phyloP scores from a whole-genome alignment of 2,329 filamentous ascomycete species.

The Thelonectria blattea region DNA sequence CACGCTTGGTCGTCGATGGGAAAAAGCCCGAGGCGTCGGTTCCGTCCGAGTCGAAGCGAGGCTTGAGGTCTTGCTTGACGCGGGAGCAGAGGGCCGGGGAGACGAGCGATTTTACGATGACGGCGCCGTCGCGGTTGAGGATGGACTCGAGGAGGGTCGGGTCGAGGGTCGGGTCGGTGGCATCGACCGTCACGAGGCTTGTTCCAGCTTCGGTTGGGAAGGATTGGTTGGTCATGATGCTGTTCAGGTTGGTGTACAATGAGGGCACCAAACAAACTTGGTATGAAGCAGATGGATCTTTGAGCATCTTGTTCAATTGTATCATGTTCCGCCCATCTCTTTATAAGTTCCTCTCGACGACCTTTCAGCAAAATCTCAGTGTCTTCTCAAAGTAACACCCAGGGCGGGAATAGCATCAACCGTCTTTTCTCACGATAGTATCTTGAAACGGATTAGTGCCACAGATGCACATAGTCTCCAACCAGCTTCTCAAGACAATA shows the following conservation, averaged over 20 bases:
- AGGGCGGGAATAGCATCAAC: neutral
- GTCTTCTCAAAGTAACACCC: neutral
- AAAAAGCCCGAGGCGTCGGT: conserved; percentile 9
- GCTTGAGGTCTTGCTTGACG: conserved; percentile 3
- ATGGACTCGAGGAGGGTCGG: neutral
- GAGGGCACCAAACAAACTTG: neutral
- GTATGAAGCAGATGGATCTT: no score
- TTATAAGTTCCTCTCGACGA: neutral
- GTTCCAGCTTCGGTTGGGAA: conserved; percentile 1
- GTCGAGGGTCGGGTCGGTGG: neutral
- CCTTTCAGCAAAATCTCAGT: neutral
- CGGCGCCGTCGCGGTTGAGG: conserved; percentile 6
- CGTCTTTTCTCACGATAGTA: neutral
- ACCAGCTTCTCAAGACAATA: neutral
- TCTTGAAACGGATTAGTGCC: conserved; percentile 1
- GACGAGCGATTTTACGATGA: conserved; percentile 11
- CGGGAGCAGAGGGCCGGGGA: neutral
- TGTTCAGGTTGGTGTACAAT: neutral
- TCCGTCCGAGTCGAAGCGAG: conserved; percentile 6
- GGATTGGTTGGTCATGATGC: neutral
- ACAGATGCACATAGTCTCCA: no score
- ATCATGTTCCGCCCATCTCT: neutral
- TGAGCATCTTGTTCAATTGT: no score
- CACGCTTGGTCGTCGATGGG: conserved; percentile 7
- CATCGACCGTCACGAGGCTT: neutral